Evolutionary conservation across 2,329 filamentous ascomycete genomes (phyloP).

Genomic region (Annulohypoxylon truncatum): DNA sequence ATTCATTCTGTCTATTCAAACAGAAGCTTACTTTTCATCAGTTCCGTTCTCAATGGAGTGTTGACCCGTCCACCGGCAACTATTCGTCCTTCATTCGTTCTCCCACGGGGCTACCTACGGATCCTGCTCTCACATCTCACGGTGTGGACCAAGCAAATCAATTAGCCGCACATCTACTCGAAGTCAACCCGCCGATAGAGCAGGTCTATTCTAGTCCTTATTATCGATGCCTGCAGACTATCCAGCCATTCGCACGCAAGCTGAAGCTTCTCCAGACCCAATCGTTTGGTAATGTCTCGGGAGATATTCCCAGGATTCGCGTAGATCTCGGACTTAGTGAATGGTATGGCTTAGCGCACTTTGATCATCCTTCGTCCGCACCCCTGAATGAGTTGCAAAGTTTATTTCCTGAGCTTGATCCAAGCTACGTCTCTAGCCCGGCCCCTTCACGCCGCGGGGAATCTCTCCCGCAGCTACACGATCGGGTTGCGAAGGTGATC

Average conservation of each 20-base stretch:
- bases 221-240: conserved; percentile 88
- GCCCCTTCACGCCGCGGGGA: conserved; percentile 81
- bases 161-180: conserved; percentile 73
- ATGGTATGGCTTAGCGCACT: conserved; percentile 90
- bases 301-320: conserved; percentile 56
- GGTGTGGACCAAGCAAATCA: conserved; percentile 86
- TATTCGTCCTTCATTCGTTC: conserved; percentile 80
- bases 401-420: conserved; percentile 74
- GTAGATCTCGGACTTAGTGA: conserved; percentile 75
- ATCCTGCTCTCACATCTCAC: conserved; percentile 87
- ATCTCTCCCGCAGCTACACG: conserved; percentile 80
- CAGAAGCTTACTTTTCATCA: conserved; percentile 54
- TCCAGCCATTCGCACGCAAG: conserved; percentile 71
- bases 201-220: conserved; percentile 86
- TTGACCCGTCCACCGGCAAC: conserved; percentile 81
- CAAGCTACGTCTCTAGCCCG: conserved; percentile 70
- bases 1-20: conserved; percentile 27
- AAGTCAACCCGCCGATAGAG: conserved; percentile 74
- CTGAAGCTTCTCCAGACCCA: conserved; percentile 26
- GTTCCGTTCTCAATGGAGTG: conserved; percentile 92
- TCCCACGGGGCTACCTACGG: conserved; percentile 88
- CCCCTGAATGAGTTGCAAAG: conserved; percentile 68
- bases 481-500: conserved; percentile 78
- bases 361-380: conserved; percentile 85
- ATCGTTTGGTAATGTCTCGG: conserved; percentile 32